These are phyloP conservation scores for Aspergillus arachidicola DNA, from an alignment of 2,329 filamentous ascomycete species.

Conservation along the genomic window DNA sequence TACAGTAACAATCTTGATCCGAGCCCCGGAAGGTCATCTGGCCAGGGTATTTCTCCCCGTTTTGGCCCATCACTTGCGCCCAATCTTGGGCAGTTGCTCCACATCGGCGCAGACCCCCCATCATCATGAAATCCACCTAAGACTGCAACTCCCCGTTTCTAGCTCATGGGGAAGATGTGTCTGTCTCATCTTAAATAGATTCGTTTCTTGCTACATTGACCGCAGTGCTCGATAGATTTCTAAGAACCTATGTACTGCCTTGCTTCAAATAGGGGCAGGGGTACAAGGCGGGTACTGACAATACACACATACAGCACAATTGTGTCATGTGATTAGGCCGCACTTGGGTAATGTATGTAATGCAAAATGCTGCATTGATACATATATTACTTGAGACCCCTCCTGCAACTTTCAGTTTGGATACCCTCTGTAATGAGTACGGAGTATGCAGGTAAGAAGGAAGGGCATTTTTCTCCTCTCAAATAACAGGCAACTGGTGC, in stretches of 20 bases:
- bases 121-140: slow-evolving; percentile 19
- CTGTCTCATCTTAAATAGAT: neutral
- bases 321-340: neutral
- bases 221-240: neutral
- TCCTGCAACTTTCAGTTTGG: neutral
- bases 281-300: neutral
- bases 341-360: slow-evolving; percentile 1
- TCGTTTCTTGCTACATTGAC: neutral
- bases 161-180: neutral
- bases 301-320: neutral
- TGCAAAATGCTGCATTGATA: neutral
- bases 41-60: slow-evolving; percentile 8
- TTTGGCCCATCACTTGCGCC: slow-evolving; percentile 15
- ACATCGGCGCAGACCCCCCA: slow-evolving; percentile 20
- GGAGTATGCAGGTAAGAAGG: neutral
- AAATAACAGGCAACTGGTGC: slow-evolving; percentile 15
- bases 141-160: neutral
- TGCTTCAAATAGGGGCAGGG: slow-evolving; percentile 18
- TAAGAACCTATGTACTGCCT: slow-evolving; percentile 7
- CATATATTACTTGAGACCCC: neutral
- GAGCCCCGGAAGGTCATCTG: slow-evolving; percentile 23
- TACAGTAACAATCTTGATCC: neutral
- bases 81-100: slow-evolving; percentile 23
- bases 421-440: neutral
- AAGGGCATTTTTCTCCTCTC: slow-evolving; percentile 3